phyloP scores from a whole-genome alignment of 352 stramenopile genomes.

The Vaucheria bursata region DNA sequence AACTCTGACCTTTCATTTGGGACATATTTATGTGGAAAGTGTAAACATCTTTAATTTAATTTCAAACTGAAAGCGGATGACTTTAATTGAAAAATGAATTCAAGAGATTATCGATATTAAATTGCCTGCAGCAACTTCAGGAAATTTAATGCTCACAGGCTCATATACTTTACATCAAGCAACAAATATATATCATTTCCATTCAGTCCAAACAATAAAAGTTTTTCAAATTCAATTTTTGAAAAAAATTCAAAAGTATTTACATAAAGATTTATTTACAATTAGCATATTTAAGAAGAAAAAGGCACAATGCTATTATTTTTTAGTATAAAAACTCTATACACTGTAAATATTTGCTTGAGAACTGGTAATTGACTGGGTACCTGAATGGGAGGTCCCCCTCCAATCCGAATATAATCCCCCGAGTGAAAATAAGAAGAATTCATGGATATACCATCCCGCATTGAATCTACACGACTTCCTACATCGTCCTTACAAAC shows the following conservation, averaged over 20 bases:
- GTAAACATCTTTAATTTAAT: too few relatives aligned
- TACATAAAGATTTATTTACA: neutral
- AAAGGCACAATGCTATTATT: neutral
- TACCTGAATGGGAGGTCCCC: neutral
- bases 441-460: neutral
- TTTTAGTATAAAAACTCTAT: neutral
- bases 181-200: too few relatives aligned
- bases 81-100: too few relatives aligned
- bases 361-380: neutral
- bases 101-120: too few relatives aligned
- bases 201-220: neutral
- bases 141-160: too few relatives aligned
- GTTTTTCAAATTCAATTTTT: neutral
- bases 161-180: too few relatives aligned
- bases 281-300: neutral
- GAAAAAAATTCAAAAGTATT: neutral
- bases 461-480: neutral
- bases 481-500: slow-evolving; percentile 4
- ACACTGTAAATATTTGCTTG: neutral
- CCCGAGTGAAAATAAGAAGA: neutral
- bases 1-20: too few relatives aligned
- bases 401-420: neutral
- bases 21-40: slow-evolving; percentile 4
- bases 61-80: too few relatives aligned
- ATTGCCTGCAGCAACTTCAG: too few relatives aligned